These are phyloP conservation scores for Blepharisma japonicum DNA, from an alignment of 73 alveolate species.

Conservation along the genomic window DNA sequence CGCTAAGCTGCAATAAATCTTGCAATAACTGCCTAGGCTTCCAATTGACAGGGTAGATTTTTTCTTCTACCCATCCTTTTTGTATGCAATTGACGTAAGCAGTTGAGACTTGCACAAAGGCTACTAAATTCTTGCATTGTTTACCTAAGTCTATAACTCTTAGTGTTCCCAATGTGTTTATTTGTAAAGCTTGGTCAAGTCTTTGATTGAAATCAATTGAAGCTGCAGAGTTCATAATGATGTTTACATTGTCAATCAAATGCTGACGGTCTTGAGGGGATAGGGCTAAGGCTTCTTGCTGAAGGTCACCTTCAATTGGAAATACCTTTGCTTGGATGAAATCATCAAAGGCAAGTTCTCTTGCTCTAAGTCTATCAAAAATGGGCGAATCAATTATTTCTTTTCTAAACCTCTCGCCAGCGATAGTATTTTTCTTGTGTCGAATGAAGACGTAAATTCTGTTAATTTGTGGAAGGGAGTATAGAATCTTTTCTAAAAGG, in stretches of 20 bases:
- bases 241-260: slow-evolving; percentile 49
- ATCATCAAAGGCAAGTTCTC: slow-evolving; percentile 51
- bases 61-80: slow-evolving; percentile 79
- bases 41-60: slow-evolving; percentile 60
- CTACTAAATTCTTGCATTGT: slow-evolving; percentile 43
- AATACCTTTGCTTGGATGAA: slow-evolving; percentile 48
- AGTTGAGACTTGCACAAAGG: slow-evolving; percentile 69
- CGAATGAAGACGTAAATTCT: slow-evolving; percentile 58
- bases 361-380: slow-evolving; percentile 64
- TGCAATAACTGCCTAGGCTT: slow-evolving; percentile 42
- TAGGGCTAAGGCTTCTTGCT: slow-evolving; percentile 59
- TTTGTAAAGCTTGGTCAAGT: slow-evolving; percentile 66
- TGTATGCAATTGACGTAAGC: slow-evolving; percentile 65
- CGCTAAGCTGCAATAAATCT: slow-evolving; percentile 50
- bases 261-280: slow-evolving; percentile 36
- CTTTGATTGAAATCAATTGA: slow-evolving; percentile 69
- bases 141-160: slow-evolving; percentile 59
- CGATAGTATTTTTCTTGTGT: slow-evolving; percentile 51
- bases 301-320: slow-evolving; percentile 51
- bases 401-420: slow-evolving; percentile 64
- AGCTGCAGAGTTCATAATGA: slow-evolving; percentile 76
- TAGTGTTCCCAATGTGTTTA: slow-evolving; percentile 70
- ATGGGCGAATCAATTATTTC: slow-evolving; percentile 69
- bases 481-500: slow-evolving; percentile 61
- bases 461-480: slow-evolving; percentile 59